These are phyloP conservation scores for Boletus rubroflammeus DNA, from an alignment of 768 basidiomycete genomes.

Conservation along the genomic window DNA sequence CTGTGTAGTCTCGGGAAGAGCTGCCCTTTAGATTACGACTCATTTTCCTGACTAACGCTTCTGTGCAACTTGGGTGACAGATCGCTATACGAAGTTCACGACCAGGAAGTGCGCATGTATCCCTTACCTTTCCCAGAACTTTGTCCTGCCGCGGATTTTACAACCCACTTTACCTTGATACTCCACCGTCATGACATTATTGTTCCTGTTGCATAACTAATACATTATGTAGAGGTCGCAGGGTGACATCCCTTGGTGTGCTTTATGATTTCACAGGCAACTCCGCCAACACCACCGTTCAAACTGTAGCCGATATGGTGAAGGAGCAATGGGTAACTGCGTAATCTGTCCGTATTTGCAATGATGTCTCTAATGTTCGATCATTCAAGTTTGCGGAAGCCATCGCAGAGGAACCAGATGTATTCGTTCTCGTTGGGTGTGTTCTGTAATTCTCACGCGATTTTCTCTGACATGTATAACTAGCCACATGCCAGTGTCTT, in stretches of 20 bases:
- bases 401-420: constrained; percentile 75
- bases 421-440: constrained; percentile 73
- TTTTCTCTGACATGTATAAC: not conserved
- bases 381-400: constrained; percentile 64
- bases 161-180: not conserved
- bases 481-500: constrained; percentile 80
- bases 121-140: not conserved
- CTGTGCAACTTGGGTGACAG: constrained; percentile 34
- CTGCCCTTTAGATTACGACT: too few relatives aligned
- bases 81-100: constrained; percentile 66
- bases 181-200: not conserved
- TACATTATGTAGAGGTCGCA: constrained; percentile 44
- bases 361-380: not conserved
- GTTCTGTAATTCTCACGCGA: constrained; percentile 11
- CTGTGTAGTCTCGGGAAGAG: not conserved
- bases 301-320: constrained; percentile 69
- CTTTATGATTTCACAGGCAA: constrained; percentile 76
- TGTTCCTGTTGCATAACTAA: not conserved
- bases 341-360: not conserved
- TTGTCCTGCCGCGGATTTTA: not conserved
- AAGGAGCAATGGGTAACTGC: constrained; percentile 67
- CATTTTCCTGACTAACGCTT: constrained; percentile 29
- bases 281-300: constrained; percentile 68
- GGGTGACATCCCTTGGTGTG: constrained; percentile 77
- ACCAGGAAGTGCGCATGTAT: constrained; percentile 55